Percentiles rank a stretch among this genome's conserved stretches.
Evolutionary conservation across 1,139 yeast species (phyloP).

Genomic region (Yarrowia galli): DNA sequence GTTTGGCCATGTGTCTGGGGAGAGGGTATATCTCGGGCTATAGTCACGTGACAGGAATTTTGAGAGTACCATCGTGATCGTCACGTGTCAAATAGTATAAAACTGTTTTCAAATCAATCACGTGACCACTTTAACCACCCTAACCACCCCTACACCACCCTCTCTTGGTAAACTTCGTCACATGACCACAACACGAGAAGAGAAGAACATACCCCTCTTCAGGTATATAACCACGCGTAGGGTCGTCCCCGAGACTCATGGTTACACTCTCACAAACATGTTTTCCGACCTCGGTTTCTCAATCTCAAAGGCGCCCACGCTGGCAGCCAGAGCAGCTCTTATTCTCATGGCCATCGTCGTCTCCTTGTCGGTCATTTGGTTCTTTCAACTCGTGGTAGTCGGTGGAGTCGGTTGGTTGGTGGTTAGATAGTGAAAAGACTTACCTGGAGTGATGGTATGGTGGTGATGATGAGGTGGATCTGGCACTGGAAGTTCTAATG

Average conservation of each 20-base stretch:
- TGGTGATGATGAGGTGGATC: not conserved
- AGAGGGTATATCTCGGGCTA: not conserved
- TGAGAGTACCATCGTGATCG: not conserved
- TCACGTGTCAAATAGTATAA: not conserved
- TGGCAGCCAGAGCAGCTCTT: slow-evolving; percentile 14
- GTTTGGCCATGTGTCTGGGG: slow-evolving; percentile 1
- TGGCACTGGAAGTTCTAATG: not conserved
- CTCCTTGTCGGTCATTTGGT: slow-evolving; percentile 13
- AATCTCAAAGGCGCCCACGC: slow-evolving; percentile 11
- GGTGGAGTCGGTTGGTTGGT: slow-evolving; percentile 22
- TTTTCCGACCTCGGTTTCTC: slow-evolving; percentile 13
- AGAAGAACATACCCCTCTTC: slow-evolving; percentile 9
- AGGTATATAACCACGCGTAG: slow-evolving; percentile 3
- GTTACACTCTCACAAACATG: not conserved
- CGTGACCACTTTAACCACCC: not conserved
- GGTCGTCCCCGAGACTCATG: not conserved
- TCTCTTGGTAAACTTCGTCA: not conserved
- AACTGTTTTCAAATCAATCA: not conserved
- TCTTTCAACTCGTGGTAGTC: slow-evolving; percentile 24
- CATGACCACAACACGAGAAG: slow-evolving; percentile 2
- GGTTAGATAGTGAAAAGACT: not conserved
- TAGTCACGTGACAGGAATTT: not conserved
- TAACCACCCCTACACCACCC: not conserved
- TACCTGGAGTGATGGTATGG: not conserved
- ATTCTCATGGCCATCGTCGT: slow-evolving; percentile 16